Evolutionary conservation across 2,329 filamentous ascomycete species (phyloP), one percentile per base, ranked within the genome.

Genomic region (Colletotrichum shisoi): DNA sequence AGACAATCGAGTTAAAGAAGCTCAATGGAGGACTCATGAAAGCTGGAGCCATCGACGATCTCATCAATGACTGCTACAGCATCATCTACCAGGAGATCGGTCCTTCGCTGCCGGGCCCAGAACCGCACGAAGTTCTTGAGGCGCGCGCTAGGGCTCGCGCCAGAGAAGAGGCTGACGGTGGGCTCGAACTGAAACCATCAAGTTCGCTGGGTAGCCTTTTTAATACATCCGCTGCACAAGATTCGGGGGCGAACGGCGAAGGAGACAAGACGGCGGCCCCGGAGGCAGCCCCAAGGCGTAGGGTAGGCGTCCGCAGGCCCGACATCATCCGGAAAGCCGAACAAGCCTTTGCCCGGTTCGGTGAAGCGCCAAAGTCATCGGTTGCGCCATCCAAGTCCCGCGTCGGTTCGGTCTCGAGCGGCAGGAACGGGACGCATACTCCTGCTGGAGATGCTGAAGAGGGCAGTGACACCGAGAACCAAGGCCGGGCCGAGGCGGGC

Each of bases 21-120:
- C 85, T 97, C 51, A 99, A 99, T 74, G 89, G 90, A 46, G 91
- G 90, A 53, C 83, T 97, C 8, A 95, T 96, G 86, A 97, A 97
- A 77, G 86, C 90, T 0, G 86, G 88, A 0, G 84, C 89, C 11
- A 94, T 98, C 51, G 95, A 99, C 73, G 95, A 99, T 74, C 84
- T 98, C n/a, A 91, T 97, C 71, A 91, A 90, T 24, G 95, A 99
- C 77, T 89, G 91, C 56, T 99, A 97, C 77, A 91, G 92, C 1
- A 84, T 88, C 56, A 82, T 96, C 17, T 95, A 92, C 74, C 83
- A 85, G 19, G 86, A 89, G 37, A 80, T 93, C 56, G 87, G 87
- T 2, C 85, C 85, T 48, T 82, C 81, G 3, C 78, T 93, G 2
- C 84, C 85, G 0, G 81, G 82, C 34, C 75, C 77, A n/a, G 79